Percentiles rank a stretch among this genome's conserved stretches.
Conservation (phyloP, 108 stramenopile genomes). For the Schizochytrium sp. region DNA sequence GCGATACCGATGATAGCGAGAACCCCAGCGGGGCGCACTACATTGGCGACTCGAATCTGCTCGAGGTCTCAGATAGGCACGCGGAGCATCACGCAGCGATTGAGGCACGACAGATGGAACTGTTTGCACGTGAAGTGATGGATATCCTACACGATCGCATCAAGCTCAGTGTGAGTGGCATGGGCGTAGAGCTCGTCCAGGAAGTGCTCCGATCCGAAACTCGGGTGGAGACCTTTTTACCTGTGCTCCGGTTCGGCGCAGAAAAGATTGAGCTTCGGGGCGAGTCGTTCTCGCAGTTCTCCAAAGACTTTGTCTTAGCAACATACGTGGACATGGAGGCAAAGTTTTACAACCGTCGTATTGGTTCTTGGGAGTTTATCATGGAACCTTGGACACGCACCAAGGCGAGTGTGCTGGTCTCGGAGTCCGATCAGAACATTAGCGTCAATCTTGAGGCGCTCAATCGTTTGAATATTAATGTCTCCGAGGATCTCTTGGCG, state of each 20-base stretch:
- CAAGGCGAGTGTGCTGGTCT: background rate
- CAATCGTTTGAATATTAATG: background rate
- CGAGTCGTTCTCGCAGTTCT: background rate
- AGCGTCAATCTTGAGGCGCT: background rate
- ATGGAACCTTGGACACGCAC: background rate
- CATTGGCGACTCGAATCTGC: background rate
- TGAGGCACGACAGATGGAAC: too few species aligned
- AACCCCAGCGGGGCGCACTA: background rate
- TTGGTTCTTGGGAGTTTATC: background rate
- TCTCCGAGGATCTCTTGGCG: background rate
- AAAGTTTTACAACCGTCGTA: background rate
- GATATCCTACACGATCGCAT: background rate
- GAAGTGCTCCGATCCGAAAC: background rate
- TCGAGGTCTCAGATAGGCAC: background rate
- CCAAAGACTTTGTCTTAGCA: background rate
- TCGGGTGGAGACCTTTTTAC: background rate
- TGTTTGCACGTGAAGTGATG: too few species aligned
- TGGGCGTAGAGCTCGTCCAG: background rate
- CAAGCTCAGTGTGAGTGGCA: background rate
- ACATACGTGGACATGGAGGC: background rate
- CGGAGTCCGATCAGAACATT: background rate
- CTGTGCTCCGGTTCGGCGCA: background rate
- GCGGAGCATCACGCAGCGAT: too few species aligned
- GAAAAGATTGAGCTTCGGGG: background rate
- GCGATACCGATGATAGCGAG: too few species aligned